phyloP scores from a whole-genome alignment of 139 green algal species.

The Mesotaenium endlicherianum region DNA sequence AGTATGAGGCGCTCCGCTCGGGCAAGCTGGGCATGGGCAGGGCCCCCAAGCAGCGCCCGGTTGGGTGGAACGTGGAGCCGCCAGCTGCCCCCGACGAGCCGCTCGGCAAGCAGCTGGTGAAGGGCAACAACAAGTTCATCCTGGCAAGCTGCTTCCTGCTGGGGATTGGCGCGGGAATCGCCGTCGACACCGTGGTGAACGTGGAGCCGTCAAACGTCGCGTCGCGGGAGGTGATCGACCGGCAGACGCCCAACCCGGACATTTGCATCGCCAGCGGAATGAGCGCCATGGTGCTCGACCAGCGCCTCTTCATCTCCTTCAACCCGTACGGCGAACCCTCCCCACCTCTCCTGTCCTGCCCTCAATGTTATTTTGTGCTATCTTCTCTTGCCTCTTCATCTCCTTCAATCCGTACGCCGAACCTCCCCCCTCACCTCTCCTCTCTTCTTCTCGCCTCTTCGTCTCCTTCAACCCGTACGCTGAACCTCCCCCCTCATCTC shows the following conservation, averaged over 20 bases:
- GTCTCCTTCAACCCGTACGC: constrained; percentile 95
- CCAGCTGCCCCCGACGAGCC: too few species aligned
- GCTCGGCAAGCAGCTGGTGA: background rate
- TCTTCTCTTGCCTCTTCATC: constrained; percentile 78
- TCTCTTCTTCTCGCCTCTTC: constrained; percentile 69
- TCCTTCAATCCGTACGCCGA: constrained; percentile 93
- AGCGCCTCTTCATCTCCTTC: constrained; percentile 97
- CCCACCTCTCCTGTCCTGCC: background rate
- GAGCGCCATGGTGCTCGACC: constrained; percentile 97
- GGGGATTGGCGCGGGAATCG: constrained; percentile 25
- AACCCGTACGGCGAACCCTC: constrained; percentile 84
- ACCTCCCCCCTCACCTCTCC: background rate
- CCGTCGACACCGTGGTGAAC: constrained; percentile 37
- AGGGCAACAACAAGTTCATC: constrained; percentile 23
- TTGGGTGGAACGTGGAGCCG: too few species aligned
- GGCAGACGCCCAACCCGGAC: constrained; percentile 88
- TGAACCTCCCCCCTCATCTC: background rate
- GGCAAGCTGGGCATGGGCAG: too few species aligned
- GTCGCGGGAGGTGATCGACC: constrained; percentile 90
- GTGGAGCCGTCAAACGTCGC: constrained; percentile 62
- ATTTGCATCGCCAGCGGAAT: constrained; percentile 86
- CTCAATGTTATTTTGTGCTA: background rate
- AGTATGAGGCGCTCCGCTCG: too few species aligned
- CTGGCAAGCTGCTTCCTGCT: constrained; percentile 23
- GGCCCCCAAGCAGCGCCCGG: too few species aligned